A percentile compares a stretch with the other conserved stretches of the same genome.
phyloP scores from a whole-genome alignment of 805 yeast species.

The Hyphopichia homilentoma region DNA sequence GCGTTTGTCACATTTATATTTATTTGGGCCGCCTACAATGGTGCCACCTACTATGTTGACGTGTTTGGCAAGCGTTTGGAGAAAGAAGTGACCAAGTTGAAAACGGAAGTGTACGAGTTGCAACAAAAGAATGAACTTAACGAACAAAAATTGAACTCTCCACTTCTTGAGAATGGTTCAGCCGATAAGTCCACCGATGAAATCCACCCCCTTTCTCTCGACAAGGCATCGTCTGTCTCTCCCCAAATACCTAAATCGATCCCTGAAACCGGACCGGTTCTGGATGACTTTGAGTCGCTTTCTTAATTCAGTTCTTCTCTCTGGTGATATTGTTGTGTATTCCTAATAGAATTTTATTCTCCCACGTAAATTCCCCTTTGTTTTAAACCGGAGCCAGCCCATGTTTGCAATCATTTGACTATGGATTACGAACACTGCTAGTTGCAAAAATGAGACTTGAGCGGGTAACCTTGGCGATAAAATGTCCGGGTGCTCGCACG shows the following conservation, averaged over 20 bases:
- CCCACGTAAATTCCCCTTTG: too few relatives aligned
- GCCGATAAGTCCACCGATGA: not conserved
- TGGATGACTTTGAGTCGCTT: not conserved
- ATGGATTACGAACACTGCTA: too few relatives aligned
- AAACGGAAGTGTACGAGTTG: conserved; percentile 63
- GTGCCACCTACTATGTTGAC: conserved; percentile 92
- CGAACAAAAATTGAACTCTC: conserved; percentile 5
- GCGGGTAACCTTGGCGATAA: too few relatives aligned
- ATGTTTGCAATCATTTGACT: too few relatives aligned
- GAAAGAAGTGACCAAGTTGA: conserved; percentile 73
- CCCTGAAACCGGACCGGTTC: not conserved
- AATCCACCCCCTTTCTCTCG: not conserved
- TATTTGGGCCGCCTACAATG: conserved; percentile 78
- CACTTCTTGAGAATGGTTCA: not conserved
- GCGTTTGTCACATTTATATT: conserved; percentile 71
- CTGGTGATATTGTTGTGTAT: too few relatives aligned
- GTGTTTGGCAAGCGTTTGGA: conserved; percentile 87
- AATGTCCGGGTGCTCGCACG: too few relatives aligned
- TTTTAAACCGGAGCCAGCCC: too few relatives aligned
- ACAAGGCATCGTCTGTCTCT: not conserved
- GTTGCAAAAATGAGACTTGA: too few relatives aligned
- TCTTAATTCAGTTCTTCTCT: too few relatives aligned
- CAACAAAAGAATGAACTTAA: conserved; percentile 32
- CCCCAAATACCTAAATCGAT: not conserved
- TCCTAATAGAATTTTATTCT: too few relatives aligned